Conservation (phyloP, 164 flowering plant species). For the Liquidambar formosana region DNA sequence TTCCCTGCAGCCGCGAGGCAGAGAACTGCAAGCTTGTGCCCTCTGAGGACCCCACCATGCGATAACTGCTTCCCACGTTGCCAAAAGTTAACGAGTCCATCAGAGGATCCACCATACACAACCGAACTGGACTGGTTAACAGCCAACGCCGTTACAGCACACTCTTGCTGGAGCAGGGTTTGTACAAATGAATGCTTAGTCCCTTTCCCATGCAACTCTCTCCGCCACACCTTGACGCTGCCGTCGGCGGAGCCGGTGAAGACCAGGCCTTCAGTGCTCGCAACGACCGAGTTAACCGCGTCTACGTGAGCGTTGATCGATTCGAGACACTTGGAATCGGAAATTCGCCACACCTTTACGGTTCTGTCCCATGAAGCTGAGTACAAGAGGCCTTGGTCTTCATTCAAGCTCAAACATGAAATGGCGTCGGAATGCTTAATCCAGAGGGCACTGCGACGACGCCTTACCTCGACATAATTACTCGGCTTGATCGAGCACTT, state of each 20-base stretch:
- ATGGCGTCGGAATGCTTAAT: conserved; percentile 83
- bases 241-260: conserved; percentile 92
- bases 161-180: conserved; percentile 61
- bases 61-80: conserved; percentile 51
- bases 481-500: conserved; percentile 71
- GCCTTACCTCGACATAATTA: conserved; percentile 63
- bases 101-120: conserved; percentile 78
- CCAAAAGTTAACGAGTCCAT: conserved; percentile 84
- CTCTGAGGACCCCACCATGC: conserved; percentile 72
- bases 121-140: conserved; percentile 36
- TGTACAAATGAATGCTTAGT: conserved; percentile 45
- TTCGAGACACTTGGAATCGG: conserved; percentile 75
- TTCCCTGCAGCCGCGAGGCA: conserved; percentile 68
- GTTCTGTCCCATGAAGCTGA: conserved; percentile 93
- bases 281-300: conserved; percentile 78
- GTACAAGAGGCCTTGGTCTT: conserved; percentile 62
- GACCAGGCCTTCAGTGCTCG: conserved; percentile 51
- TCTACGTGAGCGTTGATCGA: conserved; percentile 80
- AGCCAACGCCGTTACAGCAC: conserved; percentile 77
- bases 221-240: conserved; percentile 68
- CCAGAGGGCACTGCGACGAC: conserved; percentile 59
- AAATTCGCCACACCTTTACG: conserved; percentile 71
- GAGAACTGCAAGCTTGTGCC: conserved; percentile 78
- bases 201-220: conserved; percentile 49
- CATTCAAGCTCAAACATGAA: conserved; percentile 68